phyloP scores from a whole-genome alignment of 805 yeast species.

The Candida ponderosae region DNA sequence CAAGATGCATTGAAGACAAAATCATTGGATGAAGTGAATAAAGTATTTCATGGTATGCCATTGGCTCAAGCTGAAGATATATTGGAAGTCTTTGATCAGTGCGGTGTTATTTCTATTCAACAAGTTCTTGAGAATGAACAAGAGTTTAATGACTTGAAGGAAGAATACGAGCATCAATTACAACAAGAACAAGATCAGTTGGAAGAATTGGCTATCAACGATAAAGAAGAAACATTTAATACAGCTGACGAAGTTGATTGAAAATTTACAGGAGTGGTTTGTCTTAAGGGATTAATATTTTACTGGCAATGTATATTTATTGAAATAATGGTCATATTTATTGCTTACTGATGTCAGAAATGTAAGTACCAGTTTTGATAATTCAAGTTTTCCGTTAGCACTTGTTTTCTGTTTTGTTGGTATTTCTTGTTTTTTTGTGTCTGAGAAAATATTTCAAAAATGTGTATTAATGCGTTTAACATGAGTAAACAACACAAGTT shows the following conservation, averaged over 20 bases:
- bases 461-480: too few species aligned
- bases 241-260: constrained; percentile 36
- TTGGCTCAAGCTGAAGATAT: constrained; percentile 75
- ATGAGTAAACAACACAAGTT: too few species aligned
- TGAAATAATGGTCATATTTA: too few species aligned
- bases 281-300: too few species aligned
- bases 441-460: too few species aligned
- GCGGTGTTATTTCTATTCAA: constrained; percentile 78
- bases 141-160: constrained; percentile 50
- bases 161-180: constrained; percentile 30
- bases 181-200: constrained; percentile 4
- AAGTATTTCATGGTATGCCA: constrained; percentile 65
- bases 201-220: constrained; percentile 13
- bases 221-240: constrained; percentile 5
- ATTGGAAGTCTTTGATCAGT: constrained; percentile 66
- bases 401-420: too few species aligned
- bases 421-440: too few species aligned
- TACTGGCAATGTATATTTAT: too few species aligned
- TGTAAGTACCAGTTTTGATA: too few species aligned
- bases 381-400: too few species aligned
- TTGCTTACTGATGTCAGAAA: too few species aligned
- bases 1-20: constrained; percentile 69
- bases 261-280: too few species aligned
- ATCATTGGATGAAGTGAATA: constrained; percentile 71
- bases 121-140: constrained; percentile 67